Evolutionary conservation across 228 moss, liverwort and hornwort genomes (phyloP), one percentile per base, ranked within the genome.

Genomic region (Sphagnum magellanicum): DNA sequence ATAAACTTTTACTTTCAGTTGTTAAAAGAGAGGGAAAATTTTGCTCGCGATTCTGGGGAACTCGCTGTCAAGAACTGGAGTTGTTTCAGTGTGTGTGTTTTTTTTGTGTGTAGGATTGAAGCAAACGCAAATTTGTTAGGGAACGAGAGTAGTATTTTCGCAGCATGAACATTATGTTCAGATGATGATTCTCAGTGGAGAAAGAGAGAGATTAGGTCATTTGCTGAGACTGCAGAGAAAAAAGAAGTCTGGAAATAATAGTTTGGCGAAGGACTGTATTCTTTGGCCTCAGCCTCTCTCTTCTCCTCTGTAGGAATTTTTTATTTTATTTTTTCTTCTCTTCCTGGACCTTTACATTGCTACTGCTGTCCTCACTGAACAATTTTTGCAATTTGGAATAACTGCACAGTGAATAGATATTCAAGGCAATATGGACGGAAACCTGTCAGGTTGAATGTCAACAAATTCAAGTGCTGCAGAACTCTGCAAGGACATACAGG

Each of bases 401-500:
- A 70, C 64, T 78, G 80, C 68, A 65, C 84, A 98, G 98, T 98
- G 67, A 88, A 82, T 10, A 90, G 82, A 48, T 87, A 76, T 79
- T 87, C 92, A 64, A 89, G 78, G 81, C 73, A 50, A 64, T 75
- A 76, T 74, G 87, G 86, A 67, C 82, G 76, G 71, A 76, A 74
- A 63, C 77, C 72, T 49, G 86, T 90, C 74, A 81, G 75, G 46
- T 74, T 93, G 5, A 78, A 74, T 59, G 73, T 73, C 55, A 76
- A 75, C 61, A 81, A 89, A 66, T 90, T 98, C 82, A 92, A 79
- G 77, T 91, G 88, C 74, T 87, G 83, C 70, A 92, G 93, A 79
- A 98, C 92, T 79, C 75, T 98, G 65, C 94, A 89, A 77, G 98
- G 98, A 48, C 94, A 98, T 77, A 92, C 94, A 63, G 92, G 92